Percentiles rank a stretch among this genome's conserved stretches.
These are phyloP conservation scores for Neurospora terricola DNA, from an alignment of 495 filamentous ascomycete species.

Conservation along the genomic window DNA sequence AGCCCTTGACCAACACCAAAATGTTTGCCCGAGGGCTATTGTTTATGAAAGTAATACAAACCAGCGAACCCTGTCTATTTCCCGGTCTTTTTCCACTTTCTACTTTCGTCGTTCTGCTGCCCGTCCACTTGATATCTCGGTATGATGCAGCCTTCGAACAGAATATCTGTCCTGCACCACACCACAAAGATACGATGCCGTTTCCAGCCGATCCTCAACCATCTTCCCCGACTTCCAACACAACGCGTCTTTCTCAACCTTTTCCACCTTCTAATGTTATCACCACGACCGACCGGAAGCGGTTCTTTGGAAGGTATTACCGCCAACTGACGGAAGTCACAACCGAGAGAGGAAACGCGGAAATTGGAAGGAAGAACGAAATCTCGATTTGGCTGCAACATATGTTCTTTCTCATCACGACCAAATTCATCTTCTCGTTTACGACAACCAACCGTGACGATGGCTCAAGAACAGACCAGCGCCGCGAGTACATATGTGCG, in stretches of 20 bases:
- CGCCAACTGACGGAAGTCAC: background rate
- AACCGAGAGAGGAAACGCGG: background rate
- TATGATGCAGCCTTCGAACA: background rate
- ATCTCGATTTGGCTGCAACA: background rate
- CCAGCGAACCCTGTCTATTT: background rate
- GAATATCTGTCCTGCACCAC: background rate
- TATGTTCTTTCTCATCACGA: background rate
- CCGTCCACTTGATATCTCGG: background rate
- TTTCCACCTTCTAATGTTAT: background rate
- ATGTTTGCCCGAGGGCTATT: background rate
- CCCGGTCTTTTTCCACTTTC: background rate
- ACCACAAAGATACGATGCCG: background rate
- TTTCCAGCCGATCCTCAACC: background rate
- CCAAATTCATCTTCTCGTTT: background rate
- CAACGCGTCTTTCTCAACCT: background rate
- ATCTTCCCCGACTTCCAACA: background rate
- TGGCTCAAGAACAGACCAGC: background rate
- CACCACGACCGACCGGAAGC: background rate
- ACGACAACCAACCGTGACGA: background rate
- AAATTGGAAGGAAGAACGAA: background rate
- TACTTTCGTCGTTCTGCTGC: background rate
- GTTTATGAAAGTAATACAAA: background rate
- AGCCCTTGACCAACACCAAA: background rate
- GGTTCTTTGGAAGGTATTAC: background rate
- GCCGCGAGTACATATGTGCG: background rate